These are phyloP conservation scores for Fusarium temperatum DNA, from an alignment of 2,329 filamentous ascomycete species.

Conservation along the genomic window DNA sequence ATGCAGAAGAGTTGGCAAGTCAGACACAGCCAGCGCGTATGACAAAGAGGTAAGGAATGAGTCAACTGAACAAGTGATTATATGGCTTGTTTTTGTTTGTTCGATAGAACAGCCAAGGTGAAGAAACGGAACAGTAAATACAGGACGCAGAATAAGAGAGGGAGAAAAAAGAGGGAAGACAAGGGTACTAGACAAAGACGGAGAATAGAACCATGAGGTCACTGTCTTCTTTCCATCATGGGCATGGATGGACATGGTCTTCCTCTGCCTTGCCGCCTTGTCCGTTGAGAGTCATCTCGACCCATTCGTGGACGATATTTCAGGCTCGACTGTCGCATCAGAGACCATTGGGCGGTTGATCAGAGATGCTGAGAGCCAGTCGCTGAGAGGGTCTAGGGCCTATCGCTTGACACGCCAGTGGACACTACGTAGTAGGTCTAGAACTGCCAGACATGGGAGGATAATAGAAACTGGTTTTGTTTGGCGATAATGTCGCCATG, in stretches of 20 bases:
- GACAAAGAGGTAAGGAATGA: constrained; percentile 11
- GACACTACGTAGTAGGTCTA: background rate
- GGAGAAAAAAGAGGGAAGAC: background rate
- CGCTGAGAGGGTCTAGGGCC: constrained; percentile 8
- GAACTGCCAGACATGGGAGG: background rate
- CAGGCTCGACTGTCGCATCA: constrained; percentile 20
- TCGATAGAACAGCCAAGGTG: constrained; percentile 4
- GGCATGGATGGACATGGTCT: background rate
- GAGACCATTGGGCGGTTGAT: constrained; percentile 20
- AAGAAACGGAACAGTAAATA: constrained; percentile 19
- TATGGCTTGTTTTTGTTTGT: constrained; percentile 25
- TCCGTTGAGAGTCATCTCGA: constrained; percentile 18
- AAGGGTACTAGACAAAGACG: constrained; percentile 20
- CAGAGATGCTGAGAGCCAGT: constrained; percentile 31
- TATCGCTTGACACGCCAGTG: constrained; percentile 29
- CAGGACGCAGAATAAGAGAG: constrained; percentile 1
- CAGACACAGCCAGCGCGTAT: constrained; percentile 33
- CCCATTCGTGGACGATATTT: constrained; percentile 22
- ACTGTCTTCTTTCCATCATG: constrained; percentile 12
- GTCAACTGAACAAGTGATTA: constrained; percentile 19
- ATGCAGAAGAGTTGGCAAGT: background rate
- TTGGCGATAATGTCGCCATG: constrained; percentile 17
- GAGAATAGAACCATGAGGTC: constrained; percentile 21
- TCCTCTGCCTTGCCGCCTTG: constrained; percentile 12
- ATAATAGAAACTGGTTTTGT: constrained; percentile 11